Conservation (phyloP, 139 green algal genomes). For the Marvania coccoides region DNA sequence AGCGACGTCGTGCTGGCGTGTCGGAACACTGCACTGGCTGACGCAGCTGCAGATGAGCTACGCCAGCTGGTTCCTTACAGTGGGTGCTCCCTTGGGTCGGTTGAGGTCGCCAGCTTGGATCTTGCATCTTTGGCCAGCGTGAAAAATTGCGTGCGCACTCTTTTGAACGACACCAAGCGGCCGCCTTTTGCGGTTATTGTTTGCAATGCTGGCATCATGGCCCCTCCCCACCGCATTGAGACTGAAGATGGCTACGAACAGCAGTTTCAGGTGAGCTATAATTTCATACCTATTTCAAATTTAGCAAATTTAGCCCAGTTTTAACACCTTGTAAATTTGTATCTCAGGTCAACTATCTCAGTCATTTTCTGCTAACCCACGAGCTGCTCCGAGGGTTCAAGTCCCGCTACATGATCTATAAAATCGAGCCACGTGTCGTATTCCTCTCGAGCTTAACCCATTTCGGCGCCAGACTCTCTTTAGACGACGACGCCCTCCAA, state of each 20-base stretch:
- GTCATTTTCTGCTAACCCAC: conserved; percentile 50
- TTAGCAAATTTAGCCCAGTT: no score
- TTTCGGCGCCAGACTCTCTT: conserved; percentile 8
- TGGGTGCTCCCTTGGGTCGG: background rate
- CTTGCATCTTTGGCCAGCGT: conserved; percentile 46
- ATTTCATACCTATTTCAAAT: no score
- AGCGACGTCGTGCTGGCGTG: conserved; percentile 32
- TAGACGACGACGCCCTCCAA: background rate
- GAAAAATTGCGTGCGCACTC: conserved; percentile 26
- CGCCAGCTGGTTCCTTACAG: background rate
- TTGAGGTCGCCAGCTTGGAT: conserved; percentile 44
- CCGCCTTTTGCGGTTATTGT: conserved; percentile 50
- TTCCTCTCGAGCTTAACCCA: conserved; percentile 9
- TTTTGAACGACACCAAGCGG: conserved; percentile 13
- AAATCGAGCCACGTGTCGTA: background rate
- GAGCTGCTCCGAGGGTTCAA: conserved; percentile 20
- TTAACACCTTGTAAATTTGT: background rate
- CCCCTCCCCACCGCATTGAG: conserved; percentile 20
- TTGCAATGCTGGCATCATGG: conserved; percentile 68
- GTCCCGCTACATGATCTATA: no score
- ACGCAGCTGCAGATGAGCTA: conserved; percentile 2
- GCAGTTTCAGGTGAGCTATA: conserved; percentile 54
- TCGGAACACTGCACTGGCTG: background rate
- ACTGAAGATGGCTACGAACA: conserved; percentile 57
- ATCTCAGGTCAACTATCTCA: conserved; percentile 54